phyloP scores from a whole-genome alignment of 192 early-diverging fungal species.

The Radiomyces spectabilis region DNA sequence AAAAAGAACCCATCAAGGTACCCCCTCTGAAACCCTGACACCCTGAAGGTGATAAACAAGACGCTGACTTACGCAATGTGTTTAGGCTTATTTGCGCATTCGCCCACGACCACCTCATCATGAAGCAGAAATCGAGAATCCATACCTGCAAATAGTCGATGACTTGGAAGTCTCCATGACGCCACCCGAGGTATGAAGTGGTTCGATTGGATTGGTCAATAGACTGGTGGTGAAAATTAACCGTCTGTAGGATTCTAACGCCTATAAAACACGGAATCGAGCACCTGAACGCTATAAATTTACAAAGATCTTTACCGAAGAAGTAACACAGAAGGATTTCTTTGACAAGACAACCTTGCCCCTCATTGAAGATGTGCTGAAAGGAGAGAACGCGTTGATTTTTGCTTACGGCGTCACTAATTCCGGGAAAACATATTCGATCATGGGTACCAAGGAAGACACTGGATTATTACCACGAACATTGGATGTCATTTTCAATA shows the following conservation, averaged over 20 bases:
- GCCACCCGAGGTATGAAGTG: slow-evolving; percentile 24
- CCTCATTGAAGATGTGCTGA: slow-evolving; percentile 43
- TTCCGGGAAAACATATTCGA: slow-evolving; percentile 64
- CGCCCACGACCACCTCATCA: slow-evolving; percentile 8
- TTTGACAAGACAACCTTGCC: slow-evolving; percentile 54
- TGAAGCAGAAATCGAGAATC: background rate
- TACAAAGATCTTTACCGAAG: slow-evolving; percentile 45
- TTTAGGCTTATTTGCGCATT: slow-evolving; percentile 28
- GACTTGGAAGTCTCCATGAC: slow-evolving; percentile 34
- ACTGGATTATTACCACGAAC: slow-evolving; percentile 54
- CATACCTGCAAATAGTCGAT: slow-evolving; percentile 31
- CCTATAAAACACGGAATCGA: slow-evolving; percentile 20
- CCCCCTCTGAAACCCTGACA: too few relatives aligned
- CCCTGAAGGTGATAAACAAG: too few relatives aligned
- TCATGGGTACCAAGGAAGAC: slow-evolving; percentile 40
- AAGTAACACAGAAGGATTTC: slow-evolving; percentile 35
- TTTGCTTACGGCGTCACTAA: slow-evolving; percentile 69
- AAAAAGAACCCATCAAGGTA: slow-evolving; percentile 32
- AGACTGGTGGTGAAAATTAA: background rate
- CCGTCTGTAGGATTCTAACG: slow-evolving; percentile 16
- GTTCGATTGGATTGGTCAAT: background rate
- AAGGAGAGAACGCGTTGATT: slow-evolving; percentile 52
- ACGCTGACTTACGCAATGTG: too few relatives aligned
- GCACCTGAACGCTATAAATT: slow-evolving; percentile 44
- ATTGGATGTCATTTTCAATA: slow-evolving; percentile 49